Conservation (phyloP, 176 grass and related monocot genomes). For the bread wheat (Triticum aestivum) region IWGSC_CS_RefSeq_v2.1 NC_057801.1:235152800-235153299, state of each 20-base stretch:
- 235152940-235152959: background rate
- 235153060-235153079: conserved; percentile 48
- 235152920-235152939: background rate
- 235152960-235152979: conserved; percentile 19
- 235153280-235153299: background rate
- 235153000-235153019: conserved; percentile 65
- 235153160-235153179: conserved; percentile 82
- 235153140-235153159: conserved; percentile 68
- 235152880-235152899: conserved; percentile 33
- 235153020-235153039: conserved; percentile 67
- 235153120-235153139: conserved; percentile 61
- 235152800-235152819: conserved; percentile 15
- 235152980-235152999: conserved; percentile 29
- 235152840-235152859: conserved; percentile 19
- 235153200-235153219: conserved; percentile 82
- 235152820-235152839: conserved; percentile 7
- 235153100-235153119: conserved; percentile 49
- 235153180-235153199: conserved; percentile 79
- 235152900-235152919: conserved; percentile 15
- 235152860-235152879: conserved; percentile 26
- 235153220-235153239: conserved; percentile 66
- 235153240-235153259: conserved; percentile 78
- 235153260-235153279: conserved; percentile 31
- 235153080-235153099: conserved; percentile 61
- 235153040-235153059: conserved; percentile 47